These are phyloP conservation scores for Hansenula sp. DNA, from an alignment of 1,139 yeast genomes.

Conservation along the genomic window DNA sequence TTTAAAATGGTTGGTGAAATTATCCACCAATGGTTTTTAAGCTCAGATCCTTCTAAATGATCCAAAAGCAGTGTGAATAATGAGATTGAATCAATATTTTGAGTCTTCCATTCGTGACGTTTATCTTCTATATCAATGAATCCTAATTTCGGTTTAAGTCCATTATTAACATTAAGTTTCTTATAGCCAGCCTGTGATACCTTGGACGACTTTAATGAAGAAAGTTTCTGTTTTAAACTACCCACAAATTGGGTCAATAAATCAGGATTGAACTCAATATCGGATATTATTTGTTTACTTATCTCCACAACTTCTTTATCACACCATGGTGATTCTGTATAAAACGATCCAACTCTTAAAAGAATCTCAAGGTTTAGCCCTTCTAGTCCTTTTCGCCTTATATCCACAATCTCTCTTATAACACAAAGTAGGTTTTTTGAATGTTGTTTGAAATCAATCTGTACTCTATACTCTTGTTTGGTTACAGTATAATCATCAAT, in stretches of 20 bases:
- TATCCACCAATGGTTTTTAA: slow-evolving; percentile 36
- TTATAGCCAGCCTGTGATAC: slow-evolving; percentile 17
- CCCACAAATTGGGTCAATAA: slow-evolving; percentile 2
- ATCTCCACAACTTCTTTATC: slow-evolving; percentile 3
- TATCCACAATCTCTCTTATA: slow-evolving; percentile 1
- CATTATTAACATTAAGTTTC: slow-evolving; percentile 6
- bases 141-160: slow-evolving; percentile 14
- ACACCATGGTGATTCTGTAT: slow-evolving; percentile 16
- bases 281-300: slow-evolving; percentile 1
- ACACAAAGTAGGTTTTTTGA: slow-evolving; percentile 2
- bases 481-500: slow-evolving; percentile 12
- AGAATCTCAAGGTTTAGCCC: neutral
- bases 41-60: slow-evolving; percentile 10
- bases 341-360: slow-evolving; percentile 2
- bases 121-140: slow-evolving; percentile 10
- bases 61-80: slow-evolving; percentile 30
- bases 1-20: slow-evolving; percentile 46
- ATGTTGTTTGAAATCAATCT: slow-evolving; percentile 8
- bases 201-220: slow-evolving; percentile 2
- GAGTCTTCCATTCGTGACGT: slow-evolving; percentile 29
- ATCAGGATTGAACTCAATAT: neutral
- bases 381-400: neutral
- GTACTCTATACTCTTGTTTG: slow-evolving; percentile 8
- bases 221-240: slow-evolving; percentile 4
- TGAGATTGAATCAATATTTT: slow-evolving; percentile 20